Conservation (phyloP, 176 grass and related monocot species). For the Bolboschoenus planiculmis region DNA sequence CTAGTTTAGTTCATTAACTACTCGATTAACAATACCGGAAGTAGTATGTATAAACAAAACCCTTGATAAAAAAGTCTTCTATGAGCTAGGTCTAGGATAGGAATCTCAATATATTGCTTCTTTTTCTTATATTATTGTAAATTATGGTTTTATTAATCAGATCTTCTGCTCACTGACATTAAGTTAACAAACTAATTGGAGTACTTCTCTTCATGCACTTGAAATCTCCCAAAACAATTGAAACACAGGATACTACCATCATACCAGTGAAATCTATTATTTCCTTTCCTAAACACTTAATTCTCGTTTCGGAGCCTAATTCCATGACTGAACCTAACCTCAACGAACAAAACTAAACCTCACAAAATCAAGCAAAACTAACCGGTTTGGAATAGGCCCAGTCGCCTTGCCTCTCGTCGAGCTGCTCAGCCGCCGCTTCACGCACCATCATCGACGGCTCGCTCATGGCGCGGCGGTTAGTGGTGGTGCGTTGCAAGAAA, state of each 20-base stretch:
- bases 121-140: background rate
- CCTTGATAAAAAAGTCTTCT: background rate
- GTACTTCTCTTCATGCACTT: background rate
- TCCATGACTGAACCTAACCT: background rate
- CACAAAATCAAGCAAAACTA: background rate
- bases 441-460: slow-evolving; percentile 37
- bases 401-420: slow-evolving; percentile 68
- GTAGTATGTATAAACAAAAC: background rate
- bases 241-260: background rate
- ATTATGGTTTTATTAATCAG: background rate
- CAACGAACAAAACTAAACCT: background rate
- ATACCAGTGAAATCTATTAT: background rate
- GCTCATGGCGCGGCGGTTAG: slow-evolving; percentile 36
- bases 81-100: background rate
- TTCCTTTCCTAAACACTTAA: background rate
- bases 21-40: background rate
- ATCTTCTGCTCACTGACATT: background rate
- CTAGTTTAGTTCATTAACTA: background rate
- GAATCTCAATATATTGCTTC: background rate
- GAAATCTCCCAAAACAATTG: background rate
- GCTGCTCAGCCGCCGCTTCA: slow-evolving; percentile 46
- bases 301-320: background rate
- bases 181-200: background rate
- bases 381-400: slow-evolving; percentile 65
- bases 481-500: slow-evolving; percentile 41